Evolutionary conservation across 805 yeast species (phyloP).

Genomic region (Saccharomyces eubayanus): DNA sequence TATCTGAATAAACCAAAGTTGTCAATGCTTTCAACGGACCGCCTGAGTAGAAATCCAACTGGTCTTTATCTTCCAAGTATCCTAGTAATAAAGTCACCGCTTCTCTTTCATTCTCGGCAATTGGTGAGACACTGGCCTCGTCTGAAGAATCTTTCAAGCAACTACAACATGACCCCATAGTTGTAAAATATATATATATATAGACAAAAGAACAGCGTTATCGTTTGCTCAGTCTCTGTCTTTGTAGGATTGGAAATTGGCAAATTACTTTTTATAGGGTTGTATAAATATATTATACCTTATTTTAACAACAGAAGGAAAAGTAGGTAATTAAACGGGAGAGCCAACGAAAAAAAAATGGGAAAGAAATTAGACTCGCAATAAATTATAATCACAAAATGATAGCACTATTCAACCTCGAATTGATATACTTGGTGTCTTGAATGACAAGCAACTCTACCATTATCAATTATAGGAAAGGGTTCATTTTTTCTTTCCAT

Average conservation of each 20-base stretch:
- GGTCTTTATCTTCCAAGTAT: constrained; percentile 67
- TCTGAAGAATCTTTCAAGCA: constrained; percentile 32
- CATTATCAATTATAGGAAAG: neutral
- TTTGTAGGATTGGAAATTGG: neutral
- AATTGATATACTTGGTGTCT: neutral
- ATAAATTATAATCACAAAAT: neutral
- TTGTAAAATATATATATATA: neutral
- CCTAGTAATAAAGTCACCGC: constrained; percentile 87
- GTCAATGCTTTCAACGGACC: constrained; percentile 78
- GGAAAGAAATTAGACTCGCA: neutral
- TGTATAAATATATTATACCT: neutral
- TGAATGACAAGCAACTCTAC: neutral
- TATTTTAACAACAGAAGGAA: neutral
- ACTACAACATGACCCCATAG: constrained; percentile 49
- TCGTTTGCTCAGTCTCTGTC: neutral
- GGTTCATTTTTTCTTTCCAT: neutral
- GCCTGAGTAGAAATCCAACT: constrained; percentile 82
- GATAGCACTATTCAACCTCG: neutral
- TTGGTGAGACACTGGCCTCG: constrained; percentile 54
- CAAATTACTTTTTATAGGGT: neutral
- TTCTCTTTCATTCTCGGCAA: constrained; percentile 94
- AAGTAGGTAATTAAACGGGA: neutral
- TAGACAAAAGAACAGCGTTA: neutral
- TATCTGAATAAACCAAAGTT: constrained; percentile 89
- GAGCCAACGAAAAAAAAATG: neutral